Percentiles rank a stretch among this genome's conserved stretches.
Conservation (phyloP, 164 flowering plant genomes). For the Magnolia kwangsiensis region DNA sequence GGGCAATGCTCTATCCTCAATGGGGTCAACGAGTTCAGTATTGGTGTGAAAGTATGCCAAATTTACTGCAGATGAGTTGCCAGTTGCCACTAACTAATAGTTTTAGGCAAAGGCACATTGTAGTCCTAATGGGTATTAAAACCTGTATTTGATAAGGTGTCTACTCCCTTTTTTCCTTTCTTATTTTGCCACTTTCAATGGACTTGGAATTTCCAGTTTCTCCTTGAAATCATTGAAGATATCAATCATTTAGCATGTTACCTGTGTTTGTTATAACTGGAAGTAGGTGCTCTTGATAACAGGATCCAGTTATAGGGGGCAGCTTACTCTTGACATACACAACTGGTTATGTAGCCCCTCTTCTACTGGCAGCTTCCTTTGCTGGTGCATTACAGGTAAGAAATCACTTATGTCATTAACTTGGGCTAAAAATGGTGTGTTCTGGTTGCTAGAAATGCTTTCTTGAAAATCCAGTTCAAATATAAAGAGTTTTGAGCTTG, state of each 20-base stretch:
- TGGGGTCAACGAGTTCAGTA: not conserved
- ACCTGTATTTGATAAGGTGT: not conserved
- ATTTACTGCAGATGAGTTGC: not conserved
- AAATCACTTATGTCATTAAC: not conserved
- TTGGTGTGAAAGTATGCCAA: not conserved
- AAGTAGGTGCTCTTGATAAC: slow-evolving; percentile 15
- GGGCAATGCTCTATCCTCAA: not conserved
- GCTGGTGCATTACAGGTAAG: slow-evolving; percentile 95
- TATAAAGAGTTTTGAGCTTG: slow-evolving; percentile 3
- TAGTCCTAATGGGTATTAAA: not conserved
- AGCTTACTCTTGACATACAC: slow-evolving; percentile 94
- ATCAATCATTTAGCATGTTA: not conserved
- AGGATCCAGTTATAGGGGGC: slow-evolving; percentile 93
- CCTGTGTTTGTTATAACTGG: not conserved
- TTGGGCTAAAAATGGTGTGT: not conserved
- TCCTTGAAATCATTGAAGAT: not conserved
- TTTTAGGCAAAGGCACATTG: not conserved
- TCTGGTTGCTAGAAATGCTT: not conserved
- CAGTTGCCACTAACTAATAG: not conserved
- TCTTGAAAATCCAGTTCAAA: not conserved
- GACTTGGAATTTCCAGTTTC: not conserved
- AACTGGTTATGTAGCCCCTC: slow-evolving; percentile 93
- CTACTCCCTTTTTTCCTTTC: not conserved
- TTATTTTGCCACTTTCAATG: not conserved
- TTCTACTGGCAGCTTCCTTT: slow-evolving; percentile 96